Percentiles rank a stretch among this genome's conserved stretches.
Evolutionary conservation across 2,329 filamentous ascomycete genomes (phyloP).

Genomic region (Colletotrichum zoysiae): DNA sequence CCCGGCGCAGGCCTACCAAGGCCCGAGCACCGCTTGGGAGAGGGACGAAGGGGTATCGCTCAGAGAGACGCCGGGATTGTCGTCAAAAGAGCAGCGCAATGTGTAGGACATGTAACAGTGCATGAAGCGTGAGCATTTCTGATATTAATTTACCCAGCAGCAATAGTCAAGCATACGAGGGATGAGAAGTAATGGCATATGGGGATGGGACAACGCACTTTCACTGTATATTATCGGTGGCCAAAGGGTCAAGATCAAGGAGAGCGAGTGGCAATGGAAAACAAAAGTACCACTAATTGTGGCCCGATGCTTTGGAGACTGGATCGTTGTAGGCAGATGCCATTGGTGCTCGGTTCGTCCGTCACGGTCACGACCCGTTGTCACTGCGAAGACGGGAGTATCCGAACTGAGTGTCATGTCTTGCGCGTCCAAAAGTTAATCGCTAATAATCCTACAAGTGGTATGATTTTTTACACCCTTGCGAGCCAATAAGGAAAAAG

Average conservation of each 20-base stretch:
- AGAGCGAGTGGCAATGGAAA: background rate
- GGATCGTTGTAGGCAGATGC: too few relatives aligned
- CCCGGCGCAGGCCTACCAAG: conserved; percentile 61
- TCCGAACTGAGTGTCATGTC: background rate
- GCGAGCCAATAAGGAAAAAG: background rate
- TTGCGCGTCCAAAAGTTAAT: conserved; percentile 11
- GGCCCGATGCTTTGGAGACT: background rate
- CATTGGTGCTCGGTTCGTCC: background rate
- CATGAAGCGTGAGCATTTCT: conserved; percentile 24
- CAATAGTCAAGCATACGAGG: conserved; percentile 13
- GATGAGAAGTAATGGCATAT: conserved; percentile 3
- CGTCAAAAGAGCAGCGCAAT: conserved; percentile 57
- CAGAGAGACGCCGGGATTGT: conserved; percentile 52
- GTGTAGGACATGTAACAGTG: conserved; percentile 53
- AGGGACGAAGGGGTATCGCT: conserved; percentile 60
- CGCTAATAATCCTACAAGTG: conserved; percentile 38
- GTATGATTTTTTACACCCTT: conserved; percentile 40
- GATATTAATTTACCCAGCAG: conserved; percentile 32
- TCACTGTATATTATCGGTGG: conserved; percentile 15
- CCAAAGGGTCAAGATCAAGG: background rate
- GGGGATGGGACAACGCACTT: background rate
- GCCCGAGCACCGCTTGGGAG: conserved; percentile 65
- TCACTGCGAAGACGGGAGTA: background rate
- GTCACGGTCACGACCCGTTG: background rate
- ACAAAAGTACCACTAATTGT: background rate